Conservation (phyloP, 78 protist species). For the Planoprotostelium fungivorum region DNA sequence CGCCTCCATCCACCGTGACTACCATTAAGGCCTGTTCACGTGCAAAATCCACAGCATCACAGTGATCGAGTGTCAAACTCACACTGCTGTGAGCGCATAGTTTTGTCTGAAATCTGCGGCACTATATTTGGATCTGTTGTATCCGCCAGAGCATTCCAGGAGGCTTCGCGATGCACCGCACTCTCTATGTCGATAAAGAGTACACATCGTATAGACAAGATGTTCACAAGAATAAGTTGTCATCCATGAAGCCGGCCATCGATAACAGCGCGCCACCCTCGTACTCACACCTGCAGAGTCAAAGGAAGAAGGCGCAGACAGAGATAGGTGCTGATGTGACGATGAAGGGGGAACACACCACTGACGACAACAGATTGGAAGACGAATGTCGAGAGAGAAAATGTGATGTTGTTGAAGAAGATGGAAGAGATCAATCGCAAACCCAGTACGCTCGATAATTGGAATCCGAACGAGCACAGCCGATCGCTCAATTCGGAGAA, state of each 20-base stretch:
- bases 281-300: background rate
- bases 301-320: background rate
- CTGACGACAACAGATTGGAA: background rate
- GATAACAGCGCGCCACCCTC: background rate
- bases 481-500: background rate
- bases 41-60: no score
- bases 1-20: no score
- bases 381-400: background rate
- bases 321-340: background rate
- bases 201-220: background rate
- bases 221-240: background rate
- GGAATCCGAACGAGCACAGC: background rate
- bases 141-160: no score
- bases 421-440: background rate
- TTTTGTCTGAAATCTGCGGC: no score
- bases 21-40: no score
- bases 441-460: background rate
- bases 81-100: no score
- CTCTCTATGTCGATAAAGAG: background rate
- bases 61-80: no score
- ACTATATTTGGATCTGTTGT: no score
- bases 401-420: background rate
- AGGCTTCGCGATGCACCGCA: background rate
- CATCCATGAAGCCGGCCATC: background rate
- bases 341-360: background rate